A percentile compares a stretch with the other conserved stretches of the same genome.
These are phyloP conservation scores for Fusarium lyarnte DNA, from an alignment of 2,329 filamentous ascomycete genomes.

Conservation along the genomic window DNA sequence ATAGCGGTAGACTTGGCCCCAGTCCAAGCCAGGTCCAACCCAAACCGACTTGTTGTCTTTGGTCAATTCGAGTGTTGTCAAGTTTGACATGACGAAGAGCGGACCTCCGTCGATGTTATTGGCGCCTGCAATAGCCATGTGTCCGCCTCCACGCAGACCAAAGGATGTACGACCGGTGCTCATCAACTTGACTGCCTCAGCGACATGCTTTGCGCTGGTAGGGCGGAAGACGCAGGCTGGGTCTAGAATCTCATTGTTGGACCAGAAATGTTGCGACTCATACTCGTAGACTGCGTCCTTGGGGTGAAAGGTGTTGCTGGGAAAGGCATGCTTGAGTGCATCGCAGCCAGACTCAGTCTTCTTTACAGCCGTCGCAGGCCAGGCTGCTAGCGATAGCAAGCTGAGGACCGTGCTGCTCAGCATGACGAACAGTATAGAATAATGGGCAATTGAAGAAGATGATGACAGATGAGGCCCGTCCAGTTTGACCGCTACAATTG, in stretches of 20 bases:
- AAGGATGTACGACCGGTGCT: background rate
- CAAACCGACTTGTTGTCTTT: constrained; percentile 19
- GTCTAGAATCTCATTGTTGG: constrained; percentile 14
- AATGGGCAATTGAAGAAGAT: rapidly evolving
- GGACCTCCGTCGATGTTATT: constrained; percentile 33
- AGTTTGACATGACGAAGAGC: constrained; percentile 24
- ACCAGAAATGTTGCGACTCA: constrained; percentile 27
- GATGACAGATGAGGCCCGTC: rapidly evolving
- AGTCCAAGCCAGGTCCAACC: constrained; percentile 27
- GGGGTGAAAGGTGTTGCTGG: constrained; percentile 1
- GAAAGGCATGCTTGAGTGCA: background rate
- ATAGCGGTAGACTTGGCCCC: constrained; percentile 32
- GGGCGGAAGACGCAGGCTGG: constrained; percentile 28
- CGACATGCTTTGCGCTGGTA: background rate
- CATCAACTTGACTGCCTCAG: background rate
- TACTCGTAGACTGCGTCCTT: constrained; percentile 6
- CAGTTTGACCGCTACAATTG: background rate
- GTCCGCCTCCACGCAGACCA: constrained; percentile 33
- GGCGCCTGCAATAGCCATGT: constrained; percentile 34
- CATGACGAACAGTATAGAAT: background rate
- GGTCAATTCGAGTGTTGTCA: constrained; percentile 19
- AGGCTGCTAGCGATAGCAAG: rapidly evolving
- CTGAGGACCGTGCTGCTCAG: background rate
- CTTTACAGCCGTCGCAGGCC: rapidly evolving
- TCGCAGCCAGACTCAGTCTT: background rate